Evolutionary conservation across 2,329 filamentous ascomycete genomes (phyloP).

Genomic region (Talaromyces islandicus): DNA sequence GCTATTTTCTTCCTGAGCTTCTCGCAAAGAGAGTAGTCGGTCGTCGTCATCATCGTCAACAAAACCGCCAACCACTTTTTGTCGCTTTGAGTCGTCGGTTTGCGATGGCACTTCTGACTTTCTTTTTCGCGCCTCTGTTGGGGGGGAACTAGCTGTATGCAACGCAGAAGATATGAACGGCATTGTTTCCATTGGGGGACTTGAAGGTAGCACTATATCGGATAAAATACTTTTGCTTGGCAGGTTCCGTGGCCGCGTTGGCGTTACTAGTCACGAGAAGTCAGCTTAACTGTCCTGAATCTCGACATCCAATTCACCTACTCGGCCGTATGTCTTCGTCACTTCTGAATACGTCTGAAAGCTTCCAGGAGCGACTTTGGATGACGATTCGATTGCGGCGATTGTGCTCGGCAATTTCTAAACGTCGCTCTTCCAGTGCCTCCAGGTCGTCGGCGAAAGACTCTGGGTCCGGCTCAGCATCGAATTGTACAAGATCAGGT

Average conservation of each 20-base stretch:
- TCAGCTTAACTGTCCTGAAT: background rate
- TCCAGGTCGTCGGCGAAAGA: slow-evolving; percentile 36
- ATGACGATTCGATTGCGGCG: slow-evolving; percentile 34
- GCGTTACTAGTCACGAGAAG: slow-evolving; percentile 26
- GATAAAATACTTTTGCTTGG: slow-evolving; percentile 11
- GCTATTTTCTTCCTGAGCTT: background rate
- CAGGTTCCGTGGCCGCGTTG: slow-evolving; percentile 24
- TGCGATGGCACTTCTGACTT: slow-evolving; percentile 27
- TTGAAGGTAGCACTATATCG: slow-evolving; percentile 23
- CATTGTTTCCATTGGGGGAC: slow-evolving; percentile 30
- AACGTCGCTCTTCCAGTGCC: slow-evolving; percentile 28
- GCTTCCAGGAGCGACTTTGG: slow-evolving; percentile 37
- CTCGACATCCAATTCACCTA: slow-evolving; percentile 13
- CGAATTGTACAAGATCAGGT: slow-evolving; percentile 10
- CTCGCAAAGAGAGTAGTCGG: background rate
- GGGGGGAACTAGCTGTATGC: slow-evolving; percentile 24
- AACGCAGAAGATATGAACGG: slow-evolving; percentile 38
- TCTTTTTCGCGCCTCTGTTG: slow-evolving; percentile 33
- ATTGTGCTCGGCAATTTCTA: slow-evolving; percentile 20
- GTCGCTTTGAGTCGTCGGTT: slow-evolving; percentile 30
- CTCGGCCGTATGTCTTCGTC: slow-evolving; percentile 35
- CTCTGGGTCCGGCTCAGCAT: slow-evolving; percentile 22
- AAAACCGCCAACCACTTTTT: slow-evolving; percentile 37
- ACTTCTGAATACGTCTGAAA: slow-evolving; percentile 38
- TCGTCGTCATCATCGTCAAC: slow-evolving; percentile 30